Evolutionary conservation across 225 moss, liverwort and hornwort species (phyloP).

Genomic region (Physcomitrium patens): DNA sequence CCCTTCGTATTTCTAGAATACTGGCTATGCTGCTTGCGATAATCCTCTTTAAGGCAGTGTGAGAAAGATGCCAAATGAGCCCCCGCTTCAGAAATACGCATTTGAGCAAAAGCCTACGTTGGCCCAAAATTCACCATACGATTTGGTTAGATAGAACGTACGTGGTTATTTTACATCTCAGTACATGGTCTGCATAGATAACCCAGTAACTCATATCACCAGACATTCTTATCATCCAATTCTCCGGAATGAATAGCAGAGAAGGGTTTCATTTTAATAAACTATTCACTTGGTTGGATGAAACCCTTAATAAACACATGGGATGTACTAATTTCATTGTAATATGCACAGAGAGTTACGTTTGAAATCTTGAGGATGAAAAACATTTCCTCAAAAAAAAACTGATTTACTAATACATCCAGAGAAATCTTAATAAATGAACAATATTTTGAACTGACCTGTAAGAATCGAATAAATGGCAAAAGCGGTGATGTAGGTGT

Average conservation of each 20-base stretch:
- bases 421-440: slow-evolving; percentile 14
- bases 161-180: slow-evolving; percentile 12
- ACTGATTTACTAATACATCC: slow-evolving; percentile 18
- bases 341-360: slow-evolving; percentile 4
- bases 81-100: slow-evolving; percentile 97
- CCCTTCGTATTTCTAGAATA: slow-evolving; percentile 55
- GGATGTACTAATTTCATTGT: not conserved
- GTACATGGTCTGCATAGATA: slow-evolving; percentile 15
- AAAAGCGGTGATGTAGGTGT: slow-evolving; percentile 89
- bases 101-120: slow-evolving; percentile 86
- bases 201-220: slow-evolving; percentile 2
- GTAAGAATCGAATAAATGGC: slow-evolving; percentile 86
- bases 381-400: not conserved
- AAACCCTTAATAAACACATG: slow-evolving; percentile 15
- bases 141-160: not conserved
- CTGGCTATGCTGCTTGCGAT: slow-evolving; percentile 52
- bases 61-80: slow-evolving; percentile 82
- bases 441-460: slow-evolving; percentile 47
- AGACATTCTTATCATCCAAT: slow-evolving; percentile 3
- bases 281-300: not conserved
- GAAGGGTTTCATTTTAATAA: too few relatives aligned
- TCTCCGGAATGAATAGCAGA: slow-evolving; percentile 19
- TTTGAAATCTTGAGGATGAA: slow-evolving; percentile 16
- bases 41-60: slow-evolving; percentile 83
- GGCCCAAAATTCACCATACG: slow-evolving; percentile 29